These are phyloP conservation scores for grape (Vitis vinifera) DNA, from an alignment of 164 flowering plant genomes.

Conservation along the genomic window DNA sequence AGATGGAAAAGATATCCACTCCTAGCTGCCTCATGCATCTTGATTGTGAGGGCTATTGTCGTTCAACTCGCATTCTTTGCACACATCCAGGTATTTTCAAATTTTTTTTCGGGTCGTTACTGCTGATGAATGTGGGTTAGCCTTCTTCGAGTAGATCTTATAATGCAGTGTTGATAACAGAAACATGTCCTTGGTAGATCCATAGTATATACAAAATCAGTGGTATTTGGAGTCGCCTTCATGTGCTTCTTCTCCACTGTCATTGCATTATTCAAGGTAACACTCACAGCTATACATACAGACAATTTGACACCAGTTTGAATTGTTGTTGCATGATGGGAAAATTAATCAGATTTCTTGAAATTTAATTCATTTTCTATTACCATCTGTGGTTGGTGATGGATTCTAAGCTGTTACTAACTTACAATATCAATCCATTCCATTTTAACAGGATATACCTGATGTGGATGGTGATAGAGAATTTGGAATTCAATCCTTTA, in stretches of 20 bases:
- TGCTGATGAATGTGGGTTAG: too few species aligned
- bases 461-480: conserved; percentile 56
- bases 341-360: too few species aligned
- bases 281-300: not conserved
- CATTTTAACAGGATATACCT: conserved; percentile 49
- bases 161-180: conserved; percentile 15
- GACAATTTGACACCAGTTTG: not conserved
- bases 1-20: conserved; percentile 53
- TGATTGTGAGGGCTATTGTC: conserved; percentile 43
- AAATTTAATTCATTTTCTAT: too few species aligned
- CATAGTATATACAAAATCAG: conserved; percentile 21
- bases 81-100: conserved; percentile 45
- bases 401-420: too few species aligned
- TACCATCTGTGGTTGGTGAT: too few species aligned
- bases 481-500: conserved; percentile 56
- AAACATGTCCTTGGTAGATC: conserved; percentile 38
- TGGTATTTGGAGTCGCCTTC: conserved; percentile 44
- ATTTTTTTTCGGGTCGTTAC: not conserved
- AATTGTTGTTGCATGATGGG: too few species aligned
- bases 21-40: conserved; percentile 44
- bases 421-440: too few species aligned
- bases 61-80: conserved; percentile 48
- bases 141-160: not conserved
- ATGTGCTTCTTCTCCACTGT: conserved; percentile 50
- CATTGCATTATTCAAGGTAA: conserved; percentile 52